Evolutionary conservation across 2,329 filamentous ascomycete species (phyloP).

Genomic region (Microcyclospora pomicola): DNA sequence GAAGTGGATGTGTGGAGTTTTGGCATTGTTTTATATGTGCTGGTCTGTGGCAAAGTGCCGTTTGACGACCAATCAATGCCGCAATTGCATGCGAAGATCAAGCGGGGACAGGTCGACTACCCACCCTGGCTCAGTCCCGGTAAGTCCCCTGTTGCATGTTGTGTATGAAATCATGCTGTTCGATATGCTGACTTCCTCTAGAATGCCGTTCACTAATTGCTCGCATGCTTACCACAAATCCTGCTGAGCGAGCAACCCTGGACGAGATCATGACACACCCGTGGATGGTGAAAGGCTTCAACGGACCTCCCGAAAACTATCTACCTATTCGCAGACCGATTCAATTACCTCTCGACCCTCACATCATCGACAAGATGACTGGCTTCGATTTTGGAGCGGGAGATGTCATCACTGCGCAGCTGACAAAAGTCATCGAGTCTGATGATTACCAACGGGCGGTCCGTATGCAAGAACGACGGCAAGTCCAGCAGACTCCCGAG

Average conservation of each 20-base stretch:
- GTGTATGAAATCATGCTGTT: background rate
- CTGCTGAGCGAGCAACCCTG: constrained; percentile 70
- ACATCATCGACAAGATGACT: constrained; percentile 85
- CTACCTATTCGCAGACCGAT: constrained; percentile 72
- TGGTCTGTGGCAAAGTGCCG: constrained; percentile 94
- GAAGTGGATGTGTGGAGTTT: constrained; percentile 99
- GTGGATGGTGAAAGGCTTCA: constrained; percentile 92
- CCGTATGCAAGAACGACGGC: constrained; percentile 54
- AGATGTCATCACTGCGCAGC: constrained; percentile 67
- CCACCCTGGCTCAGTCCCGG: constrained; percentile 83
- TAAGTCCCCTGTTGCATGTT: constrained; percentile 34
- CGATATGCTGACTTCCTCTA: constrained; percentile 31
- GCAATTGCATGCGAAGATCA: constrained; percentile 94
- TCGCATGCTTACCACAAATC: constrained; percentile 91
- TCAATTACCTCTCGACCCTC: constrained; percentile 67
- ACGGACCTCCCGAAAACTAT: constrained; percentile 74
- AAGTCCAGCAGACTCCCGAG: constrained; percentile 42
- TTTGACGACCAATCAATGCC: constrained; percentile 99
- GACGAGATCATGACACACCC: constrained; percentile 87
- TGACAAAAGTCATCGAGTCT: constrained; percentile 77
- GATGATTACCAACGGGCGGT: constrained; percentile 85
- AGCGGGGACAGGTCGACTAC: constrained; percentile 91
- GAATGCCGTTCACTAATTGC: constrained; percentile 90
- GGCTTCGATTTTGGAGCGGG: constrained; percentile 92
- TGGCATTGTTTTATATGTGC: constrained; percentile 89